phyloP scores from a whole-genome alignment of 148 eudicot species.

The Rhododendron ferrugineum region DNA sequence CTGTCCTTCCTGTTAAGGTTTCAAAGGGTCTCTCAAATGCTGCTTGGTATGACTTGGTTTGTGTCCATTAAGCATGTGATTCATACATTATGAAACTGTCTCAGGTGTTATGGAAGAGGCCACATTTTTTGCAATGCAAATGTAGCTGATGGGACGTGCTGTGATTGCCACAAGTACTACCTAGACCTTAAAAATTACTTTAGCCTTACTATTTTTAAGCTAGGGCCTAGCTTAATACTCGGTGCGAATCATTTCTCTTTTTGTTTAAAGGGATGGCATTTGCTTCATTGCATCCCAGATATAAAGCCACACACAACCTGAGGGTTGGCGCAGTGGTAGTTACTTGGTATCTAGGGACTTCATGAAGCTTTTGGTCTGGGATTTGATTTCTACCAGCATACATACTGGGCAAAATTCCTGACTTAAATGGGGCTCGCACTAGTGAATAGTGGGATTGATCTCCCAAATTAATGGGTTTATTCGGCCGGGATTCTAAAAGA shows the following conservation, averaged over 20 bases:
- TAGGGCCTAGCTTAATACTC: neutral
- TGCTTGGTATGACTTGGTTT: neutral
- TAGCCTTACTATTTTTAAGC: neutral
- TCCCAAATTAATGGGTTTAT: too few relatives aligned
- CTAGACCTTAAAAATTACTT: neutral
- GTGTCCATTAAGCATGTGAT: neutral
- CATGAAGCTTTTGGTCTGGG: too few relatives aligned
- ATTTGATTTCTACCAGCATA: too few relatives aligned
- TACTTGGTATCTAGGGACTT: too few relatives aligned
- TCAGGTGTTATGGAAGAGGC: neutral
- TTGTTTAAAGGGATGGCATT: neutral
- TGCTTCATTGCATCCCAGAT: too few relatives aligned
- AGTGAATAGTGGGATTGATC: too few relatives aligned
- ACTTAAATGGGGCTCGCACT: too few relatives aligned
- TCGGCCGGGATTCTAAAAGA: too few relatives aligned
- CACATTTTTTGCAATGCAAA: neutral
- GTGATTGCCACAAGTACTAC: neutral
- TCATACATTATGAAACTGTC: neutral
- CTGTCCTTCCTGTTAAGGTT: neutral
- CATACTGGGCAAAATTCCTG: too few relatives aligned
- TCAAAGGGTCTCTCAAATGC: neutral
- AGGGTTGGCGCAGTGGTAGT: too few relatives aligned
- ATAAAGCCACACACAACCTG: too few relatives aligned
- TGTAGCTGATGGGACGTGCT: neutral
- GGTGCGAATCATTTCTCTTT: neutral